Evolutionary conservation across 2,329 filamentous ascomycete species (phyloP).

Genomic region (Diaporthe sp.): DNA sequence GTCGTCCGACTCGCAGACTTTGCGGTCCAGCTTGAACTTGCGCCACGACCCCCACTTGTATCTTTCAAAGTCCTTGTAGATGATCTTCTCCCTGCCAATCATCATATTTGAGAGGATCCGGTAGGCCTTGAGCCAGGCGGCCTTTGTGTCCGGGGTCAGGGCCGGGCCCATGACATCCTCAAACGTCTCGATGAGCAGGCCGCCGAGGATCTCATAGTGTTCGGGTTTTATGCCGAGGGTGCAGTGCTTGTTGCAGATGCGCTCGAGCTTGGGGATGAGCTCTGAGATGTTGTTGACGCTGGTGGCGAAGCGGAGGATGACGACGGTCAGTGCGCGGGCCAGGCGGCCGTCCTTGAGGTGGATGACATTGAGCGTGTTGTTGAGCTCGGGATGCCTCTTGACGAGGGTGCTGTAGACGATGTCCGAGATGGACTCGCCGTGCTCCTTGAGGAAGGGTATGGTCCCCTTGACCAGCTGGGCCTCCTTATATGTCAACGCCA

Average conservation of each 20-base stretch:
- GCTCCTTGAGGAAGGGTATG: slow-evolving; percentile 73
- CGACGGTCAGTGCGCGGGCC: slow-evolving; percentile 67
- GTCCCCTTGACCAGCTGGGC: slow-evolving; percentile 75
- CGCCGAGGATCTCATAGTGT: slow-evolving; percentile 76
- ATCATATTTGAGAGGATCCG: slow-evolving; percentile 77
- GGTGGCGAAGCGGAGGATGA: slow-evolving; percentile 76
- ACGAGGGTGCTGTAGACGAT: slow-evolving; percentile 78
- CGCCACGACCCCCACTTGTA: slow-evolving; percentile 74
- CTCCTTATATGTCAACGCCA: slow-evolving; percentile 62
- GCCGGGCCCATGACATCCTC: slow-evolving; percentile 72
- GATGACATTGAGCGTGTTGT: slow-evolving; percentile 76
- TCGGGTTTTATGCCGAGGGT: slow-evolving; percentile 74
- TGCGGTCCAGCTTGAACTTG: slow-evolving; percentile 73
- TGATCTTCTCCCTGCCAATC: slow-evolving; percentile 70
- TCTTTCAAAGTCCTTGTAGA: slow-evolving; percentile 67
- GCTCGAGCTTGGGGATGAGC: slow-evolving; percentile 62
- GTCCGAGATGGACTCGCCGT: slow-evolving; percentile 76
- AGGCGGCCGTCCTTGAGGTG: slow-evolving; percentile 72
- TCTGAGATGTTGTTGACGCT: slow-evolving; percentile 73
- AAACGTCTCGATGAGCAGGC: slow-evolving; percentile 75
- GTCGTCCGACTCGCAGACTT: slow-evolving; percentile 73
- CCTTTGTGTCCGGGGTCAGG: slow-evolving; percentile 72
- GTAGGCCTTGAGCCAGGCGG: slow-evolving; percentile 78
- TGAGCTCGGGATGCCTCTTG: slow-evolving; percentile 71
- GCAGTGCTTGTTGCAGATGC: slow-evolving; percentile 76